phyloP scores from a whole-genome alignment of 176 grass and related monocot species.

The Bothriochloa decipiens region DNA sequence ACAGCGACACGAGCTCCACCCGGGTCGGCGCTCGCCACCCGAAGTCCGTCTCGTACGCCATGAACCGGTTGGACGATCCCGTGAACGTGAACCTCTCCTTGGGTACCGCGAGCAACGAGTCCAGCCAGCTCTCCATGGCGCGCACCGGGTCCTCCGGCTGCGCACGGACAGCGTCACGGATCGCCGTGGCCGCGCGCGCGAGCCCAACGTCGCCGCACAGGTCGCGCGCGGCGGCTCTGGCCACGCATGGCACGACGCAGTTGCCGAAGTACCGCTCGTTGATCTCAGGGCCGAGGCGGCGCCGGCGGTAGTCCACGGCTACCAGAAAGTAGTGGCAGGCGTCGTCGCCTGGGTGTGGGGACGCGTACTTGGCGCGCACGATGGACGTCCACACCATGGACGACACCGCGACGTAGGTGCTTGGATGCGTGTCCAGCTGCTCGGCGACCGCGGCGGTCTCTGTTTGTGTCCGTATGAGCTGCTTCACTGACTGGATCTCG shows the following conservation, averaged over 20 bases:
- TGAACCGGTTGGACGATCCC: conserved; percentile 44
- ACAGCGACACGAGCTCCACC: conserved; percentile 33
- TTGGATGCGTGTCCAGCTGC: neutral
- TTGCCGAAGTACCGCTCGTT: conserved; percentile 52
- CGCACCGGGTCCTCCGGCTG: neutral
- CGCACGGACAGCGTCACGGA: conserved; percentile 23
- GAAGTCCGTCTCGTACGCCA: conserved; percentile 48
- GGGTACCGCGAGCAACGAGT: neutral
- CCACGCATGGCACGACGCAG: conserved; percentile 37
- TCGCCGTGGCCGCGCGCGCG: conserved; percentile 5
- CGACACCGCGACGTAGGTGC: conserved; percentile 35
- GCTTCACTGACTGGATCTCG: conserved; percentile 22
- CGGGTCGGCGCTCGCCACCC: conserved; percentile 41
- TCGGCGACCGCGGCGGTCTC: neutral
- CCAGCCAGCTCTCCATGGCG: neutral
- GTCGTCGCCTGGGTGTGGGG: neutral
- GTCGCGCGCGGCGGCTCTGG: neutral
- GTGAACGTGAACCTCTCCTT: neutral
- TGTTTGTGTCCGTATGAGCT: neutral
- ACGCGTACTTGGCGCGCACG: conserved; percentile 1
- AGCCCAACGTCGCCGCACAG: conserved; percentile 3
- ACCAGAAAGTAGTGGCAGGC: neutral
- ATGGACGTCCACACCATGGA: conserved; percentile 45
- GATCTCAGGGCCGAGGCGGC: neutral
- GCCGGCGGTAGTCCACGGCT: conserved; percentile 5